Conservation (phyloP, 768 basidiomycete species). For the Rhodotorula paludigena region DNA sequence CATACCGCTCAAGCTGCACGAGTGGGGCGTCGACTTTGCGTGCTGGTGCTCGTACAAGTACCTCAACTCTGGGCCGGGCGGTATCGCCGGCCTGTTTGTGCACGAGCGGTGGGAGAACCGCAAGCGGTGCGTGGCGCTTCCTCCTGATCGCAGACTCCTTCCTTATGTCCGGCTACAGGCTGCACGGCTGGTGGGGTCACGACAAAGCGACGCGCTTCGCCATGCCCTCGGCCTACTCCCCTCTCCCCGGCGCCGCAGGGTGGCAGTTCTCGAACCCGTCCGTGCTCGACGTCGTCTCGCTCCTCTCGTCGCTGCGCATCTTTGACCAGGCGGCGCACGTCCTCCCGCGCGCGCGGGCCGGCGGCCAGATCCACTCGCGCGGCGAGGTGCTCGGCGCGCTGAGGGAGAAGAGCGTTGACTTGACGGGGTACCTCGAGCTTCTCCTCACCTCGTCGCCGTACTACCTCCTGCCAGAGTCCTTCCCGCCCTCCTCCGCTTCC, state of each 20-base stretch:
- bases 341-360: constrained; percentile 2
- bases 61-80: constrained; percentile 91
- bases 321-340: constrained; percentile 73
- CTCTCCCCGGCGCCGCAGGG: constrained; percentile 84
- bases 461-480: constrained; percentile 53
- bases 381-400: constrained; percentile 52
- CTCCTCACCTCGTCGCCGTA: constrained; percentile 58
- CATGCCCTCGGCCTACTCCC: constrained; percentile 78
- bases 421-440: constrained; percentile 61
- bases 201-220: constrained; percentile 76
- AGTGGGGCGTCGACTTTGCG: constrained; percentile 94
- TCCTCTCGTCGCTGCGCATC: constrained; percentile 74
- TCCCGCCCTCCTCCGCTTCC: constrained; percentile 42
- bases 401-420: constrained; percentile 61
- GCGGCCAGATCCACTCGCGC: neutral
- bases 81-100: constrained; percentile 89
- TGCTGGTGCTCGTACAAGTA: constrained; percentile 99
- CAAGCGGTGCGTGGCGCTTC: constrained; percentile 2
- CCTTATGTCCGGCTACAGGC: constrained; percentile 51
- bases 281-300: constrained; percentile 68
- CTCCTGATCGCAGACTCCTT: too few relatives aligned
- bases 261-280: constrained; percentile 96
- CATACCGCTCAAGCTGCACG: constrained; percentile 78
- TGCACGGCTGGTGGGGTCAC: constrained; percentile 98
- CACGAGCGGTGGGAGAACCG: constrained; percentile 54